Base-by-base conservation (phyloP, 164 flowering plant genomes). In the Houttuynia cordata region DNA sequence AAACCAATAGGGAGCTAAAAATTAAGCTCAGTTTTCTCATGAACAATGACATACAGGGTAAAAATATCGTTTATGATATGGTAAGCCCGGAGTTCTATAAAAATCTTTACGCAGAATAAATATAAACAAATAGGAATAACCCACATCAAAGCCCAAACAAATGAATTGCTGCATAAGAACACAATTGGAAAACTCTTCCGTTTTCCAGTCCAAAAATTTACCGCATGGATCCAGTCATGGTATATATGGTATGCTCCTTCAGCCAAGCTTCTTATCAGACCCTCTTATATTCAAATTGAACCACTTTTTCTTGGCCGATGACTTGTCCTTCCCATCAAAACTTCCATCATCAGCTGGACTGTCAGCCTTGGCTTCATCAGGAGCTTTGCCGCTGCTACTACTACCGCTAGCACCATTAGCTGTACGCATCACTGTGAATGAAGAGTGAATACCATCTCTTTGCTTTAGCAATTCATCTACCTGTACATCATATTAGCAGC, bases 381-480 rank as follows among this genome's bases (percentile, higher is more conserved):
- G 73, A 69, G 68, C 53, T 80, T 77, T 88, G 64, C 84, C 71
- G 49, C 67, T 83, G 60, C 82, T 69, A 53, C 78, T 73, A 62
- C 77, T 66, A 34, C 70, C 67, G 56, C 56, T 64, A 42, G 45
- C 2, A 30, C 37, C 62, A 56, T 14, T 66, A 19, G 59, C 65
- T 52, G 79, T 24, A 68, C 66, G 83, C 37, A 24, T 49, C 15
- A 80, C 74, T 5, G 87, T 86, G 69, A 88, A 94, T 10, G 99
- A 73, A n/a, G 91, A 69, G 37, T 91, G 93, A 66, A 94, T 82
- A 56, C 50, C 70, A 51, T 94, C 99, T 61, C 97, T 79, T 64
- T 85, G 82, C 75, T 88, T 94, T 52, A 94, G 80, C 57, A 94
- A 77, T 67, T 91, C 99, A 68, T 94, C 99, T 24, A 94, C 97